Base-by-base conservation (phyloP, 2,329 filamentous ascomycete species). In the Balansia obtecta region DNA sequence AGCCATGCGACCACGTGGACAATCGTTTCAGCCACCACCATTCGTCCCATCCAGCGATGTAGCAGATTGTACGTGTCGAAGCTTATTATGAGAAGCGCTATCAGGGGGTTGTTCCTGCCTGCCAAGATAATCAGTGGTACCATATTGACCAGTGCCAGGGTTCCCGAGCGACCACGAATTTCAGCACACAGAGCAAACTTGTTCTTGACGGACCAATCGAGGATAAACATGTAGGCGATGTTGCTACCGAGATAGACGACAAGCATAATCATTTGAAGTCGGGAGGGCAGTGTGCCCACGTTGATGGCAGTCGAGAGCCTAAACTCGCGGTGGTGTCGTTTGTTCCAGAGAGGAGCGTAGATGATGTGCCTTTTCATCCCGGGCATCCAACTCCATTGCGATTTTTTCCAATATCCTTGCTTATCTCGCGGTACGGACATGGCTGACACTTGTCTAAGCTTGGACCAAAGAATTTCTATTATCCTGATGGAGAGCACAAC, bases 1-100 rank as follows among this genome's bases (percentile, higher is more conserved):
- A 80, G 70, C 86, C 89, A 96, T 40, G 80, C 79, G 33, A 80
- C 61, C 6, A 82, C 84, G 67, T 94, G 88, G 3, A 83, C 71
- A 48, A 88, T 60, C 32, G 76, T 69, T 63, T 91, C 82, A 2
- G 83, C 55, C 32, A 88, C 79, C 46, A 86, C 78, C 44, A 91
- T 80, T 34, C 87, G 79, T 39, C 86, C 88, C 55, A 88, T 77
- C 86, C 87, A 93, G 56, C 87, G 67, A 54, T 72, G 70, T n/a
- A 72, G 60, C 9, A 72, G 81, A 65, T 97, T 97, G 75, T 94
- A 97, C 0, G 90, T 95, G 66, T 97, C 93, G 69, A 96, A 98
- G 65, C 87, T 91, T 64, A 97, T 85, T 59, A 85, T 80, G 51
- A 97, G 76, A 34, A 94, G 66, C 3, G 74, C 67, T 61, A 97